A percentile compares a stretch with the other conserved stretches of the same genome.
Evolutionary conservation across 129 eudicot genomes (phyloP).

Genomic region (Artemisia argyi): DNA sequence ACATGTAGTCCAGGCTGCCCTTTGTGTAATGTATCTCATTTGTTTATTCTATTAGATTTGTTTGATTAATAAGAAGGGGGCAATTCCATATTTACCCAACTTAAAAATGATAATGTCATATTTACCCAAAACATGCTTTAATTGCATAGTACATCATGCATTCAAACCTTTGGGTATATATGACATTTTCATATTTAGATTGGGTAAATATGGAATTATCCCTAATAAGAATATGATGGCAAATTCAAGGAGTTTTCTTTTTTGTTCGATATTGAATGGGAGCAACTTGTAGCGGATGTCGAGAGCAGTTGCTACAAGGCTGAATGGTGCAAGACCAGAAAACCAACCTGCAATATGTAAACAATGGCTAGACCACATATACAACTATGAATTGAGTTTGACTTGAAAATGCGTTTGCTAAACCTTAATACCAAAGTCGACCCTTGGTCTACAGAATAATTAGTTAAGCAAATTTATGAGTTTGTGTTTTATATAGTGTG

Average conservation of each 20-base stretch:
- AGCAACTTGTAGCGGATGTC: not conserved
- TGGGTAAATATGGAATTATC: too few species aligned
- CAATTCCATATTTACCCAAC: too few species aligned
- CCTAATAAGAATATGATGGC: not conserved
- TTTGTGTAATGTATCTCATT: constrained; percentile 10
- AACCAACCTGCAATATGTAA: not conserved
- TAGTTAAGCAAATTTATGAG: not conserved
- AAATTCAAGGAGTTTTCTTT: not conserved
- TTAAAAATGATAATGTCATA: too few species aligned
- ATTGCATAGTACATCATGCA: too few species aligned
- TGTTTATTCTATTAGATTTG: not conserved
- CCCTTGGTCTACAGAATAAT: not conserved
- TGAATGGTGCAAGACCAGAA: not conserved
- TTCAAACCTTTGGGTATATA: too few species aligned
- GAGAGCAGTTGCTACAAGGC: not conserved
- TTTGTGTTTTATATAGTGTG: not conserved
- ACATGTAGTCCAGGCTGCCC: not conserved
- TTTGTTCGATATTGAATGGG: constrained; percentile 3
- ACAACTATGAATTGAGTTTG: not conserved
- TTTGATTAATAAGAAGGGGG: not conserved
- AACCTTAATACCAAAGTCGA: not conserved
- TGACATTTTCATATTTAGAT: too few species aligned
- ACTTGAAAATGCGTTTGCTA: not conserved
- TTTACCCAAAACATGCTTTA: too few species aligned
- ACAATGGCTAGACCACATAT: not conserved